A percentile compares a stretch with the other conserved stretches of the same genome.
These are phyloP conservation scores for Amyloporia xantha DNA, from an alignment of 768 basidiomycete species.

Conservation along the genomic window DNA sequence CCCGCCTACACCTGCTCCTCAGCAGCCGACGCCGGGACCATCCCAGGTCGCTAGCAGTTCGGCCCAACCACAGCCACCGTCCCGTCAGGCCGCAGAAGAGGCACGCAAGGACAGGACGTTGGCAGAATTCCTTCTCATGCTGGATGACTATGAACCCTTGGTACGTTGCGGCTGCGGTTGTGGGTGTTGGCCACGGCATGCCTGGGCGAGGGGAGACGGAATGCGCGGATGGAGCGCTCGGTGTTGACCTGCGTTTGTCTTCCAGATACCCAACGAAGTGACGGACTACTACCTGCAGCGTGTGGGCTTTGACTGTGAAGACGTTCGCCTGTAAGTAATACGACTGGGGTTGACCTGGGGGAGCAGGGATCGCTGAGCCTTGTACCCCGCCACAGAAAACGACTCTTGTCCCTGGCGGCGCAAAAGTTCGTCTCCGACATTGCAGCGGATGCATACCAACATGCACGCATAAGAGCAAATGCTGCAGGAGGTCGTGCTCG, in stretches of 20 bases:
- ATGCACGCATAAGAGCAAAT: slow-evolving; percentile 92
- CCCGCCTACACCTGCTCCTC: slow-evolving; percentile 11
- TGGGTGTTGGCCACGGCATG: too few relatives aligned
- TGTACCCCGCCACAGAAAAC: slow-evolving; percentile 54
- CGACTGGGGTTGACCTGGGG: slow-evolving; percentile 3
- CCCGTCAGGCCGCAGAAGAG: slow-evolving; percentile 70
- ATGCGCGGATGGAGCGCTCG: not conserved
- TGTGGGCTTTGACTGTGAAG: slow-evolving; percentile 93
- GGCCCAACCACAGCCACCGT: slow-evolving; percentile 17
- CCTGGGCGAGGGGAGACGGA: not conserved
- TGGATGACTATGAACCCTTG: slow-evolving; percentile 94
- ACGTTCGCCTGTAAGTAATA: slow-evolving; percentile 73
- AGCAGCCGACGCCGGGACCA: slow-evolving; percentile 14
- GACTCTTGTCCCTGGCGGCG: slow-evolving; percentile 88
- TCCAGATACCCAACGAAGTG: slow-evolving; percentile 92
- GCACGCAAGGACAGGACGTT: slow-evolving; percentile 85
- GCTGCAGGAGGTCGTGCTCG: slow-evolving; percentile 65
- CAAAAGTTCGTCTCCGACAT: slow-evolving; percentile 99
- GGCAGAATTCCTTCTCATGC: slow-evolving; percentile 90
- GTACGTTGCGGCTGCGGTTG: slow-evolving; percentile 36
- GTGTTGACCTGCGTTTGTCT: not conserved
- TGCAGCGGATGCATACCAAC: slow-evolving; percentile 93
- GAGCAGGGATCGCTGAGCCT: not conserved
- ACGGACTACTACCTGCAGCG: slow-evolving; percentile 96
- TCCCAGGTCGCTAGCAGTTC: slow-evolving; percentile 17